Evolutionary conservation across 2,329 filamentous ascomycete species (phyloP), one percentile per base, ranked within the genome.

Genomic region (Verticillium klebahnii): DNA sequence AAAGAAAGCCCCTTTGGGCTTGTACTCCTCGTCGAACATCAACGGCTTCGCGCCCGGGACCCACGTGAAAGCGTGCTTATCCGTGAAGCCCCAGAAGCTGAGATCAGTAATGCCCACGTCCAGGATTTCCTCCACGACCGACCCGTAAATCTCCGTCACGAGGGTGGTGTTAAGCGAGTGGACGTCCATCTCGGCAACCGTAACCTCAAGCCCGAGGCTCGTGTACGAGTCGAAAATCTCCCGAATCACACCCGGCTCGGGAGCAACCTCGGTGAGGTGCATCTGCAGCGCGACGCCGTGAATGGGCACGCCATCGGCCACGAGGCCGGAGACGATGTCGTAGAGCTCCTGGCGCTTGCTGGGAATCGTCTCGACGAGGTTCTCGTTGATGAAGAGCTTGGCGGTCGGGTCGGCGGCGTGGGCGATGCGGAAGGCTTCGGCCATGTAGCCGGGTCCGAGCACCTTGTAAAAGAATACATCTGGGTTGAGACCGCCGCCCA

Each of bases 301-400:
- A 63, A 89, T 88, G 63, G 85, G 86, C 15, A 87, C 73, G 60
- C 87, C 89, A 68, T 86, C 77, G 31, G 70, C 72, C 3, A 83
- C 78, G 76, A 89, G 84, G 56, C 79, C 79, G 19, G 67, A 76
- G 37, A 78, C 77, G 60, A 78, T 29, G 32, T 62, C 55, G 58
- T 60, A 62, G 17, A 62, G 56, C 32, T 60, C 61, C 45, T 62
- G 58, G 17, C 61, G 58, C 77, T 92, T 92, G 63, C 80, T 77
- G 67, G 82, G 81, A 65, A 67, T 79, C 15, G 87, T 80, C 52
- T 74, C 78, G 74, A 89, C 88, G 58, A 89, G 81, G 76, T 89
- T 89, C 75, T 82, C 89, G 75, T 92, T 92, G 76, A 92, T 89
- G 78, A 90, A 92, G 36, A 92, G 80, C 75, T 88, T 88, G 2